These are phyloP conservation scores for Gloeophyllum trabeum DNA, from an alignment of 768 basidiomycete genomes.

Conservation along the genomic window DNA sequence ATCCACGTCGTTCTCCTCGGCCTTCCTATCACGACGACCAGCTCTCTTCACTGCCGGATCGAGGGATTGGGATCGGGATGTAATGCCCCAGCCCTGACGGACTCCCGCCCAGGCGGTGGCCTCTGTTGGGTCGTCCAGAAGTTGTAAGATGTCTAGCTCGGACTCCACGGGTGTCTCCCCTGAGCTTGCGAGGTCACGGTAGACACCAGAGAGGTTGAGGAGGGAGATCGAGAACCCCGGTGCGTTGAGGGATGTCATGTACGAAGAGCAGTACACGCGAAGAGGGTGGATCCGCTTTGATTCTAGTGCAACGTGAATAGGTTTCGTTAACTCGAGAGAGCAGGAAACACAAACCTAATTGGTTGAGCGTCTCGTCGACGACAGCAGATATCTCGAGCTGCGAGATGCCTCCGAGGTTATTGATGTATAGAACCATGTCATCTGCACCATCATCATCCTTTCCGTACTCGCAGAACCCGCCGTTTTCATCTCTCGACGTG, in stretches of 20 bases:
- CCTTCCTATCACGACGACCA: background rate
- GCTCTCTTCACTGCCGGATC: background rate
- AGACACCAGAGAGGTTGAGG: slow-evolving; percentile 30
- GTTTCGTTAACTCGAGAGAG: background rate
- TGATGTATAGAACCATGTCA: slow-evolving; percentile 32
- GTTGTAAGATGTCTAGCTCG: slow-evolving; percentile 14
- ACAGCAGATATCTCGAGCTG: slow-evolving; percentile 42
- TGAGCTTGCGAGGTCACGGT: slow-evolving; percentile 4
- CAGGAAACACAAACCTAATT: slow-evolving; percentile 27
- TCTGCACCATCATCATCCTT: slow-evolving; percentile 7
- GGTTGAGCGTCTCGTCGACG: slow-evolving; percentile 27
- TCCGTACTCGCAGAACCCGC: slow-evolving; percentile 11
- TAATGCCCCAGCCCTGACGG: slow-evolving; percentile 17
- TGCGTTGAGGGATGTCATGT: slow-evolving; percentile 53
- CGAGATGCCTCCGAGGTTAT: slow-evolving; percentile 41
- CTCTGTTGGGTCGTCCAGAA: slow-evolving; percentile 32
- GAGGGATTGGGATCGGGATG: background rate
- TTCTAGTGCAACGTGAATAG: slow-evolving; percentile 10
- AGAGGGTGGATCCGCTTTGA: slow-evolving; percentile 20
- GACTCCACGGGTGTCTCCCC: no score
- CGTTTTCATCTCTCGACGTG: slow-evolving; percentile 14
- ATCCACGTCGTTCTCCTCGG: no score
- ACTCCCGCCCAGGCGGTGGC: slow-evolving; percentile 29
- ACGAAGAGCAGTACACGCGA: slow-evolving; percentile 34
- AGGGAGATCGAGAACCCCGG: slow-evolving; percentile 45